A percentile compares a stretch with the other conserved stretches of the same genome.
Evolutionary conservation across 2,329 filamentous ascomycete genomes (phyloP).

Genomic region (Pochonia chlamydosporia): DNA sequence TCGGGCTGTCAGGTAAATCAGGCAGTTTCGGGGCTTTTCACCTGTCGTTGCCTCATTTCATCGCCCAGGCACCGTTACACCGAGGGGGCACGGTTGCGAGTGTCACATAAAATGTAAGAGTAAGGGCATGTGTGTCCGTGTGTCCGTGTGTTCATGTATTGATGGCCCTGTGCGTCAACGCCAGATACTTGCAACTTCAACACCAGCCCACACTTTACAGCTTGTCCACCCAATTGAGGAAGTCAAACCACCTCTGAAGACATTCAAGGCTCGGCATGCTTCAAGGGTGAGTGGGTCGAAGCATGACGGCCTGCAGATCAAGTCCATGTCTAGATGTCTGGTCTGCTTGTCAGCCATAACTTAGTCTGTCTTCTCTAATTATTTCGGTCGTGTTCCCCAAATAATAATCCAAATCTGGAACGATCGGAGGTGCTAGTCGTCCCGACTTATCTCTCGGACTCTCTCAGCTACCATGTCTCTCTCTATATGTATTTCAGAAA

Average conservation of each 20-base stretch:
- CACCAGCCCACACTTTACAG: neutral
- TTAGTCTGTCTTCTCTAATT: neutral
- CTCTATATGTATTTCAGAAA: no score
- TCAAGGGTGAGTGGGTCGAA: constrained; percentile 2
- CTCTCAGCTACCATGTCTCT: no score
- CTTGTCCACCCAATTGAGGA: no score
- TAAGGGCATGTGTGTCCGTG: neutral
- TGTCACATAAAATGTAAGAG: neutral
- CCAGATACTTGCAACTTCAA: neutral
- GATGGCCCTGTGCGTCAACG: neutral
- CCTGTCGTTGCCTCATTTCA: neutral
- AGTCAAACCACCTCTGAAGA: neutral
- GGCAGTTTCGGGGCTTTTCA: no score
- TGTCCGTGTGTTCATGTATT: neutral
- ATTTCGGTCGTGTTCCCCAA: neutral
- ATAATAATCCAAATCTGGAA: no score
- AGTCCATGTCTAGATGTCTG: no score
- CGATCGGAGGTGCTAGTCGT: no score
- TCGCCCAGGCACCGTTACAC: neutral
- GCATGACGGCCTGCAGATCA: constrained; percentile 7
- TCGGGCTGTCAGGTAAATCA: neutral
- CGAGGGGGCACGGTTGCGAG: neutral
- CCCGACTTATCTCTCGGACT: no score
- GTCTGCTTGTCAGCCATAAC: neutral
- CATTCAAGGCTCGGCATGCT: neutral